Conservation (phyloP, 1,284 basidiomycete genomes). For the Ganoderma resinaceum region DNA sequence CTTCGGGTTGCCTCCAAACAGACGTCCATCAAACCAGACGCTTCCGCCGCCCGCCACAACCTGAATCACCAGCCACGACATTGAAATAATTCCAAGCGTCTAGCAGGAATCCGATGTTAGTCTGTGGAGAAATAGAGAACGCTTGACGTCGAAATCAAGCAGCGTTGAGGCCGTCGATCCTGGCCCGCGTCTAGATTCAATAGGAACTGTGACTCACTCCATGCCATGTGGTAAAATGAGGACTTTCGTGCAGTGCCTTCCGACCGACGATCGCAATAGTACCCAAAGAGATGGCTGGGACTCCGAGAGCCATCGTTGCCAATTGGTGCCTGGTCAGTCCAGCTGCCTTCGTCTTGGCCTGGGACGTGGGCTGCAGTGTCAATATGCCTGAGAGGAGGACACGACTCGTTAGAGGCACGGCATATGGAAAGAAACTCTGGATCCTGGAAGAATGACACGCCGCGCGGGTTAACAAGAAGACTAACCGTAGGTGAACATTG, state of each 20-base stretch:
- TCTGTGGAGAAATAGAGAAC: conserved; percentile 12
- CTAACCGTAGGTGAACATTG: conserved; percentile 65
- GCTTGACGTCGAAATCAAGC: neutral
- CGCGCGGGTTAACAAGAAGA: neutral
- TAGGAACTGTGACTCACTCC: conserved; percentile 52
- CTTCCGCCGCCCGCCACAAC: conserved; percentile 65
- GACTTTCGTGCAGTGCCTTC: conserved; percentile 52
- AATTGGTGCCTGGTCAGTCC: conserved; percentile 71
- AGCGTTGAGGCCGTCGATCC: conserved; percentile 9
- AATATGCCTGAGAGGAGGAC: conserved; percentile 58
- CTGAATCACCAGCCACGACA: conserved; percentile 64
- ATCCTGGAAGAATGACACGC: conserved; percentile 1
- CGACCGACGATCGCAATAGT: conserved; percentile 60
- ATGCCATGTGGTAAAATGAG: conserved; percentile 74
- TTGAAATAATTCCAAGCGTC: conserved; percentile 63
- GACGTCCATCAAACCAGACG: conserved; percentile 70
- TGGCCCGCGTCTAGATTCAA: neutral
- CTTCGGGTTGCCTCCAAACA: conserved; percentile 69
- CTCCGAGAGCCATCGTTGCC: conserved; percentile 57
- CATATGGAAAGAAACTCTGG: neutral
- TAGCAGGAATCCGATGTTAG: conserved; percentile 27
- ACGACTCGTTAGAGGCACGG: neutral
- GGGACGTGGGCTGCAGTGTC: conserved; percentile 78
- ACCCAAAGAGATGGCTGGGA: conserved; percentile 63
- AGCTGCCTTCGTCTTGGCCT: conserved; percentile 67